Base-by-base conservation (phyloP, 192 early-diverging fungal species). In the Coemansia sp. region DNA sequence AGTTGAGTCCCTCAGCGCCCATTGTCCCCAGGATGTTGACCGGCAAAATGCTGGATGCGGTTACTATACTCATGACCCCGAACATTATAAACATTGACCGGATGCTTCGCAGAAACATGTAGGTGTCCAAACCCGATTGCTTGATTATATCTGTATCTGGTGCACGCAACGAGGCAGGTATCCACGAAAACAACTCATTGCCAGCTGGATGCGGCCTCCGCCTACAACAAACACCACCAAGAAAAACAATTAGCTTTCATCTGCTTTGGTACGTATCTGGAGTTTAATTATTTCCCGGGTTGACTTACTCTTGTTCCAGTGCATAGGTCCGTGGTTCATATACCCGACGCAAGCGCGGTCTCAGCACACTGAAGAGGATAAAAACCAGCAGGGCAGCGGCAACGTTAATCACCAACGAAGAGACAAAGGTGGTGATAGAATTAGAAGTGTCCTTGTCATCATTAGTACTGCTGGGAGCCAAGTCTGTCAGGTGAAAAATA, bases 61-160 rank as follows among this genome's bases (percentile, higher is more conserved):
- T 77, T 5, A 88, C 34, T 0, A 88, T 21, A 4, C 76, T 60
- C 43, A 84, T 76, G 5, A 73, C 49, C 12, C 42, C 25, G 59
- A 92, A 92, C 31, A 89, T 60, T 0, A 80, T 67, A 27, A 84
- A 77, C 38, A 80, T 78, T 37, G 81, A 68, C 16, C 83, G 77
- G 30, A 87, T 76, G 41, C 85, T 86, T 20, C 81, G 79, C 33
- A 95, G 50, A 47, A 85, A 80, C 77, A 90, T 86, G 55, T 82
- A 95, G 0, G 84, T 76, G 61, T 92, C 90, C 7, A 88, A 68
- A 0, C 87, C 84, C 4, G 77, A 76, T 7, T 67, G 73, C 11
- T 50, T 31, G 27, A 85, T 77, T 16, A 87, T 50, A 1, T 77
- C 67, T 7, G 60, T 67, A 30, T 87, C 81, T 7, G 71, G 57